Conservation (phyloP, 73 alveolate species). For the Paramecium pentaurelia region DNA sequence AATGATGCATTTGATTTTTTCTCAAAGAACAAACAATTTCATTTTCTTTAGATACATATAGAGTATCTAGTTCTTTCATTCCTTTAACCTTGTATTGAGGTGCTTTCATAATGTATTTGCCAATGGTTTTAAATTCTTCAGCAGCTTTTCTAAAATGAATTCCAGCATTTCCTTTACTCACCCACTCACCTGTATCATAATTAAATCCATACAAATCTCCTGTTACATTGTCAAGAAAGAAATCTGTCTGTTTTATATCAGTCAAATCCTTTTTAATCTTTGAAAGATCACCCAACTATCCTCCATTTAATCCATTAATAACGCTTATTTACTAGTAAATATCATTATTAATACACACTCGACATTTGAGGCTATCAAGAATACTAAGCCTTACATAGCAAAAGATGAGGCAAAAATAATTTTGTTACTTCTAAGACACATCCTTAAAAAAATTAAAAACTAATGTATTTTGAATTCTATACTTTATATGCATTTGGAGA, state of each 20-base stretch:
- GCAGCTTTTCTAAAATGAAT: slow-evolving; percentile 76
- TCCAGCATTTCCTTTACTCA: slow-evolving; percentile 91
- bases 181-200: slow-evolving; percentile 80
- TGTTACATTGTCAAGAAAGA: slow-evolving; percentile 87
- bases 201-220: slow-evolving; percentile 90
- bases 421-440: slow-evolving; percentile 54
- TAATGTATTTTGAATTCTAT: neutral
- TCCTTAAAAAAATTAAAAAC: slow-evolving; percentile 40
- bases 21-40: slow-evolving; percentile 26
- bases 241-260: slow-evolving; percentile 67
- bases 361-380: slow-evolving; percentile 53
- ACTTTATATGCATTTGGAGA: slow-evolving; percentile 68
- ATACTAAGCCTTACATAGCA: slow-evolving; percentile 51
- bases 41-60: slow-evolving; percentile 12
- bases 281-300: slow-evolving; percentile 50
- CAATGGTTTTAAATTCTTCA: slow-evolving; percentile 55
- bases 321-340: neutral
- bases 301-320: slow-evolving; percentile 65
- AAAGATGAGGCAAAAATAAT: slow-evolving; percentile 48
- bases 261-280: slow-evolving; percentile 50
- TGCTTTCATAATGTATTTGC: slow-evolving; percentile 50
- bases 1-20: slow-evolving; percentile 54
- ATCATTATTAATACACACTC: slow-evolving; percentile 34
- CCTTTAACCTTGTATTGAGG: neutral
- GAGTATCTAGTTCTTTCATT: neutral